Percentiles rank a stretch among this genome's conserved stretches.
Evolutionary conservation across 2,329 filamentous ascomycete genomes (phyloP).

Genomic region (Stachybotrys chlorohalonatus): DNA sequence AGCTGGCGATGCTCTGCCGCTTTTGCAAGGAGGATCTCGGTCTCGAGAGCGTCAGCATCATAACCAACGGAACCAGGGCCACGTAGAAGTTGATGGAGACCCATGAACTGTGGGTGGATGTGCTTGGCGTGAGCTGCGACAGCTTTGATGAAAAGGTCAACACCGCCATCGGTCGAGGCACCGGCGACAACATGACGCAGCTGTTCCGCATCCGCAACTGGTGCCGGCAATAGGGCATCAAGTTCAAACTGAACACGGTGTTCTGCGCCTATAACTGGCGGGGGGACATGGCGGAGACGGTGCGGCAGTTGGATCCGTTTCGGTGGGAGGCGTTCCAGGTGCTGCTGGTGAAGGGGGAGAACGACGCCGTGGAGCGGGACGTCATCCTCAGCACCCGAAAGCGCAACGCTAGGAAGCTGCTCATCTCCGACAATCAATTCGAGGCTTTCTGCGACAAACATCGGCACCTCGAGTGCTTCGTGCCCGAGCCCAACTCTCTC

Average conservation of each 20-base stretch:
- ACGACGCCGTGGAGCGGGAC: conserved; percentile 26
- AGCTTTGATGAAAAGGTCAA: conserved; percentile 43
- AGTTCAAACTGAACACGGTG: conserved; percentile 51
- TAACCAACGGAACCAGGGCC: conserved; percentile 42
- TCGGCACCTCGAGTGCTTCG: conserved; percentile 27
- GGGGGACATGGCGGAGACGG: conserved; percentile 36
- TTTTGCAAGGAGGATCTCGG: conserved; percentile 39
- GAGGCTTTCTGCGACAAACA: conserved; percentile 35
- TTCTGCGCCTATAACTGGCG: conserved; percentile 37
- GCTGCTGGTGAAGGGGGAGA: conserved; percentile 42
- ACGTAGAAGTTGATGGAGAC: conserved; percentile 30
- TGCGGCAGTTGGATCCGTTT: conserved; percentile 33
- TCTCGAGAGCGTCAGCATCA: conserved; percentile 43
- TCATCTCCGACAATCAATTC: conserved; percentile 38
- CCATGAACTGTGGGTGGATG: conserved; percentile 36
- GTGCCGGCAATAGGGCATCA: conserved; percentile 37
- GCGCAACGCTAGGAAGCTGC: conserved; percentile 31
- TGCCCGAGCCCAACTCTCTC: conserved; percentile 38
- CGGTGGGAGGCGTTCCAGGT: conserved; percentile 49
- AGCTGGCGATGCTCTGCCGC: conserved; percentile 30
- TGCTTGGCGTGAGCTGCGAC: conserved; percentile 47
- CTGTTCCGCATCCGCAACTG: conserved; percentile 33
- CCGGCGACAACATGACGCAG: conserved; percentile 33
- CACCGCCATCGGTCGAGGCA: conserved; percentile 38
- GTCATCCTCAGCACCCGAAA: conserved; percentile 13